Evolutionary conservation across 129 eudicot species (phyloP), one percentile per base, ranked within the genome.

Genomic region (Erigeron canadensis): DNA sequence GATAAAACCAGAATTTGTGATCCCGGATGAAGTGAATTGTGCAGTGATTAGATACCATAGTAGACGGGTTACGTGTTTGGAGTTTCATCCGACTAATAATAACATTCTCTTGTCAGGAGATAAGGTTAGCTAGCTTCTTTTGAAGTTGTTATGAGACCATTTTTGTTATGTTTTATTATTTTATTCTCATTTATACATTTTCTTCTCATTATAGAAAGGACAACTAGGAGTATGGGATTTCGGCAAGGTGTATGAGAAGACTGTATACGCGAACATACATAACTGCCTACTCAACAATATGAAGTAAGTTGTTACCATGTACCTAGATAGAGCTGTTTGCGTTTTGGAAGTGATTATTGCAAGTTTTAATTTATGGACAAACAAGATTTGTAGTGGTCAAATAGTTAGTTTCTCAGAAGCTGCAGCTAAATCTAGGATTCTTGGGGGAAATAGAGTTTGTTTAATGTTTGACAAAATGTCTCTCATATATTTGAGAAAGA

Each of bases 211-310:
- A 57, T 38, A 95, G 99, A 95, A 90, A 90, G 99, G 99, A 74
- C 99, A 95, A 69, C 86, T 95, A 77, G 99, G 99, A 75, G 91
- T 95, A 58, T 95, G 97, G 97, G 97, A 95, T 81, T 95, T 77
- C 68, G 81, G 44, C 10, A 86, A 81, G 81, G 94, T 90, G 38
- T 67, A 86, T 65, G 97, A 90, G 66, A 90, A 82, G 81, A 88
- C 84, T 48, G 99, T 95, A 18, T 95, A 95, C 11, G 85, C 89
- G 41, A 84, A 88, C 77, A 80, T 95, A 58, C 99, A 95, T 63
- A 50, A 71, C 67, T 88, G 96, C 80, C 83, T 95, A 70, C 91
- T 95, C 48, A 95, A 95, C 81, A 85, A 83, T 74, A 86, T 95
- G 91, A 95, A 84, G 99, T 95, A 84, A 85, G 97, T 75, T 61